A percentile compares a stretch with the other conserved stretches of the same genome.
phyloP scores from a whole-genome alignment of 2,329 filamentous ascomycete genomes.

The Fusarium sp. region DNA sequence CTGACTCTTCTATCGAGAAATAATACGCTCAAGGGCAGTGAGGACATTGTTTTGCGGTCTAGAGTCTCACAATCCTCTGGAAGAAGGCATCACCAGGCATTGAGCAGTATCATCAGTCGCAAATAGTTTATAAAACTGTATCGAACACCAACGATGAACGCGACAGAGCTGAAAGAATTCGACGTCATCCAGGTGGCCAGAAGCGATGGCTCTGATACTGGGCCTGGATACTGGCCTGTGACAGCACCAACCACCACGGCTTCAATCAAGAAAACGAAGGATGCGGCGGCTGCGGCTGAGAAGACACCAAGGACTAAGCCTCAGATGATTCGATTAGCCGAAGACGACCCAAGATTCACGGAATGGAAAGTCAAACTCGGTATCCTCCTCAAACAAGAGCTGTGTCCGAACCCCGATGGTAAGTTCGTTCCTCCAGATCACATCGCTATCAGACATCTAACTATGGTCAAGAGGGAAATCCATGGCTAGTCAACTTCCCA shows the following conservation, averaged over 20 bases:
- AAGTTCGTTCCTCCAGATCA: slow-evolving; percentile 19
- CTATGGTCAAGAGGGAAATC: slow-evolving; percentile 52
- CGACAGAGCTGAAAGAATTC: slow-evolving; percentile 54
- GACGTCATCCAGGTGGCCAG: slow-evolving; percentile 56
- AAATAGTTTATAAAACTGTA: background rate
- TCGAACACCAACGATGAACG: slow-evolving; percentile 18
- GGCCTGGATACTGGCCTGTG: slow-evolving; percentile 58
- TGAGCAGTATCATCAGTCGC: background rate
- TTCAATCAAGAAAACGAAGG: slow-evolving; percentile 53
- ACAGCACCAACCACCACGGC: slow-evolving; percentile 42
- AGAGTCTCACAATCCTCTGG: background rate
- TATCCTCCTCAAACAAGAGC: slow-evolving; percentile 58
- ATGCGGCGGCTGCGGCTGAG: slow-evolving; percentile 44
- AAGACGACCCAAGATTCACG: slow-evolving; percentile 57
- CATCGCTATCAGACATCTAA: slow-evolving; percentile 20
- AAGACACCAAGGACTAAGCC: slow-evolving; percentile 54
- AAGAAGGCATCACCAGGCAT: background rate
- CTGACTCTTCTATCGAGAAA: background rate
- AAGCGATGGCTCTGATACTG: slow-evolving; percentile 59
- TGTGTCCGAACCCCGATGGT: slow-evolving; percentile 55
- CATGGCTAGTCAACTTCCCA: slow-evolving; percentile 59
- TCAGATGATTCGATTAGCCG: slow-evolving; percentile 56
- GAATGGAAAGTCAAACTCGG: slow-evolving; percentile 60
- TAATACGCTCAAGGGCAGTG: background rate
- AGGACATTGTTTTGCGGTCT: background rate